Conservation (phyloP, 2,329 filamentous ascomycete species). For the Fusarium citri region DNA sequence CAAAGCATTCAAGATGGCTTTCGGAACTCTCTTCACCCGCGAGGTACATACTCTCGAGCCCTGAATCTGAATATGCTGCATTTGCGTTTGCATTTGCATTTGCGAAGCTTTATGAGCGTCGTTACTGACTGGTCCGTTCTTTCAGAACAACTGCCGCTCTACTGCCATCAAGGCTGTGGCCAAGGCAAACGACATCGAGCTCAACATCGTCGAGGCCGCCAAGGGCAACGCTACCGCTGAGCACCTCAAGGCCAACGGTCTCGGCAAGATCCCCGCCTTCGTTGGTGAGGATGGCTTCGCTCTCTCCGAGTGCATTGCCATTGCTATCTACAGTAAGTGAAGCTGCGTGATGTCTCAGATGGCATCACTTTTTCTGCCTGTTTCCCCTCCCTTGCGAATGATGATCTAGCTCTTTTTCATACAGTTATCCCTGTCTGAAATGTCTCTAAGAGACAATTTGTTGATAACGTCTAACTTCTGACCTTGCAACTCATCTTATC, state of each 20-base stretch:
- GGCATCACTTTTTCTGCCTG: slow-evolving; percentile 47
- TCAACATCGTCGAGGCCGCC: slow-evolving; percentile 83
- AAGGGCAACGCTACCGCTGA: slow-evolving; percentile 74
- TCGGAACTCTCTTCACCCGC: slow-evolving; percentile 96
- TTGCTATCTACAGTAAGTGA: slow-evolving; percentile 95
- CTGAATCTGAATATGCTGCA: slow-evolving; percentile 34
- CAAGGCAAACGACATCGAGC: slow-evolving; percentile 95
- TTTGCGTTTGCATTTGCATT: slow-evolving; percentile 7
- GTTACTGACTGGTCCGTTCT: slow-evolving; percentile 51
- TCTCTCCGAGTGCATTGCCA: slow-evolving; percentile 90
- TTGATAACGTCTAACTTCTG: slow-evolving; percentile 94
- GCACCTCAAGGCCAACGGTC: slow-evolving; percentile 86
- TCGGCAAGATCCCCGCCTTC: slow-evolving; percentile 94
- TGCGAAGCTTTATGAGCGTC: slow-evolving; percentile 32
- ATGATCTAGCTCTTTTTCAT: slow-evolving; percentile 78
- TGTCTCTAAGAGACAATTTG: slow-evolving; percentile 66
- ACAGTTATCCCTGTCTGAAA: slow-evolving; percentile 99
- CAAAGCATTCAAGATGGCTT: slow-evolving; percentile 78
- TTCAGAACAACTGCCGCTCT: slow-evolving; percentile 88
- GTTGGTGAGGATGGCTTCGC: slow-evolving; percentile 90
- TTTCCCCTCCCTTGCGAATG: slow-evolving; percentile 54
- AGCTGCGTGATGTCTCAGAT: slow-evolving; percentile 15
- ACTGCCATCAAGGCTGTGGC: slow-evolving; percentile 91
- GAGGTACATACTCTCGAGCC: slow-evolving; percentile 65
- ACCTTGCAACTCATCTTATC: slow-evolving; percentile 55